Evolutionary conservation across 345 rosid species (phyloP), one percentile per base, ranked within the genome.

Genomic region (Citrus maxima): DNA sequence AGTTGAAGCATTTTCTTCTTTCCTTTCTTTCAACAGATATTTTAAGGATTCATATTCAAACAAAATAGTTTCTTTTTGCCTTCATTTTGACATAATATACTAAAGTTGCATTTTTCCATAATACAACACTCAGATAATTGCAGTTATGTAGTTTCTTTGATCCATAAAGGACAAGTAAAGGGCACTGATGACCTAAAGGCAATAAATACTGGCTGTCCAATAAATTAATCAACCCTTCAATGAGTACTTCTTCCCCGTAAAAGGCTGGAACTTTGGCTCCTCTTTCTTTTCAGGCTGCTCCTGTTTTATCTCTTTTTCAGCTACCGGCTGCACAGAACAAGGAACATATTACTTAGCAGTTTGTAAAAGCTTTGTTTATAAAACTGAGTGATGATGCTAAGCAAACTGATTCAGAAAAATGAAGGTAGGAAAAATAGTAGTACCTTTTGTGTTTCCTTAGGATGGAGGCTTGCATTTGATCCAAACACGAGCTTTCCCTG

Each of bases 401-500:
- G 34, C 66, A 77, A 59, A 9, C 32, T 51, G 40, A 65, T 16
- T 24, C 30, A 66, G 35, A 74, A 14, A 10, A 40, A 49, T 54
- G 22, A 32, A 60, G 24, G 70, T 18, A 46, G 10, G 13, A 10
- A 24, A 61, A 54, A 30, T 37, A 7, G 38, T 10, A 34, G 10
- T 74, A 88, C 97, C 93, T 86, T 88, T 38, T 49, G 84, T n/a
- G 86, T 74, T 73, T 90, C 94, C 70, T 85, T 88, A 13, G 89
- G 81, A 71, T 89, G 78, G 49, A 87, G 95, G 80, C 78, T 82
- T 24, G 80, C 85, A 51, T 88, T 90, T 63, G 88, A 86, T 68
- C 98, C 96, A 78, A 93, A 94, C 69, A 97, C 99, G 68, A 97
- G 98, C 84, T 97, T 97, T 74, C 99, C 98, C 79, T 93, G 93